Evolutionary conservation across 345 rosid species (phyloP), one percentile per base, ranked within the genome.

Genomic region (Melaleuca alternifolia): DNA sequence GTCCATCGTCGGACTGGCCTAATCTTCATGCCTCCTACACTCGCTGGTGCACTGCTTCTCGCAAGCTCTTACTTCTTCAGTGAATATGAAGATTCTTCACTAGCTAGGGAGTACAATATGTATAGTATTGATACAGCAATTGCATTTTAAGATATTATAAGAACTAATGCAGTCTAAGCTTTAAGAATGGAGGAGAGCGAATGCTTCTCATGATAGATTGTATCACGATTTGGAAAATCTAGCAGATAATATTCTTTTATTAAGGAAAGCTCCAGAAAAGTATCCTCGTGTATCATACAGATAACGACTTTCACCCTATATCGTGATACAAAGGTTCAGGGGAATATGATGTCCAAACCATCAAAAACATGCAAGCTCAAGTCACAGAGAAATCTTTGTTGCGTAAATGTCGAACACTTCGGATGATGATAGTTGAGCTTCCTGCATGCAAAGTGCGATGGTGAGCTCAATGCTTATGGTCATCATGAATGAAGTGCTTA

Each of bases 1-100:
- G 91, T 83, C 85, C 96, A 9, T 91, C 95, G 85, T 94, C 98
- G 5, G 99, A 97, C 87, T 95, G 98, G 99, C 99, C 99, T 76
- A 93, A 97, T 62, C 98, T 97, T 85, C 92, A 89, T 50, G 82
- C 89, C 62, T 93, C 93, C 18, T 97, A 92, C 88, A 83, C 92
- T 59, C 94, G 93, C 79, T 97, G 98, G 98, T 95, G 95, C 86
- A 61, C 86, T 46, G 89, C 94, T 84, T 93, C 99, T 89, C 98
- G 98, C 81, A 90, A 89, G 88, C 93, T 91, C 85, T 89, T 95
- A 37, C 81, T 71, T 71, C 79, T 71, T 71, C 81, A 37, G 81
- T 37, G 81, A 71, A 37, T 71, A 21, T 37, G 79, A 71, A 71
- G 79, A 33, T 71, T 16, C 81, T 71, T 71, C 81, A 37, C 11